These are phyloP conservation scores for Saxispiralis lemnorum DNA, from an alignment of 495 filamentous ascomycete species.

Conservation along the genomic window DNA sequence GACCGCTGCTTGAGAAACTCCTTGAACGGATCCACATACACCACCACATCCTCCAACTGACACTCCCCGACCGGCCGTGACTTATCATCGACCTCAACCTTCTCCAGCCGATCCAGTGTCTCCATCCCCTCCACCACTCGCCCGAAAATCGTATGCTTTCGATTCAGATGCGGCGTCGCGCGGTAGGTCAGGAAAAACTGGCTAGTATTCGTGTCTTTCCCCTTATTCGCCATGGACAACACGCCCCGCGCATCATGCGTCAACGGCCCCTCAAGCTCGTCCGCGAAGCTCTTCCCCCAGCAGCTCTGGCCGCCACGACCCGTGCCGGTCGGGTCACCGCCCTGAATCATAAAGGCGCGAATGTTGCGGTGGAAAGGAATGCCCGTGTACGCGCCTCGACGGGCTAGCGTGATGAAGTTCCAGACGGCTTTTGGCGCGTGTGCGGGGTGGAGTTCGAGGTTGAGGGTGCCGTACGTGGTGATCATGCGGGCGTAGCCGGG, in stretches of 20 bases:
- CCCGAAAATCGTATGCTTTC: conserved; percentile 93
- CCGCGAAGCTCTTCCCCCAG: conserved; percentile 81
- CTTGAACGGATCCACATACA: conserved; percentile 91
- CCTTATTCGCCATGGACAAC: conserved; percentile 73
- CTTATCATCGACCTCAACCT: conserved; percentile 43
- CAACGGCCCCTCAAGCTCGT: conserved; percentile 80
- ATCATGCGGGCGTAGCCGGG: conserved; percentile 82
- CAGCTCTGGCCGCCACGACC: conserved; percentile 72
- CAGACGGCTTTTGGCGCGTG: conserved; percentile 82
- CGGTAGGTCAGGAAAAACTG: conserved; percentile 95
- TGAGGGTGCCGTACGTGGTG: conserved; percentile 67
- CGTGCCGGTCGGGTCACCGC: conserved; percentile 82
- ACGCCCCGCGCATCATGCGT: conserved; percentile 64
- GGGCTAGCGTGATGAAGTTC: conserved; percentile 83
- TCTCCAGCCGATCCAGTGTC: conserved; percentile 57
- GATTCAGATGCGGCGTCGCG: conserved; percentile 63
- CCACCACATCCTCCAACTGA: conserved; percentile 59
- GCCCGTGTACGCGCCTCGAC: conserved; percentile 74
- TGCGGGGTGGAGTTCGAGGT: conserved; percentile 79
- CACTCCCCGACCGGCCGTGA: conserved; percentile 60
- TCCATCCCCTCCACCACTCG: conserved; percentile 56
- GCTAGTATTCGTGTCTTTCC: conserved; percentile 84
- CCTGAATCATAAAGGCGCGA: conserved; percentile 93
- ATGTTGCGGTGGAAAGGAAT: conserved; percentile 85
- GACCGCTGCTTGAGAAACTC: conserved; percentile 58